Percentiles rank a stretch among this genome's conserved stretches.
phyloP scores from a whole-genome alignment of 2,329 filamentous ascomycete genomes.

The Cladobotryum protrusum region DNA sequence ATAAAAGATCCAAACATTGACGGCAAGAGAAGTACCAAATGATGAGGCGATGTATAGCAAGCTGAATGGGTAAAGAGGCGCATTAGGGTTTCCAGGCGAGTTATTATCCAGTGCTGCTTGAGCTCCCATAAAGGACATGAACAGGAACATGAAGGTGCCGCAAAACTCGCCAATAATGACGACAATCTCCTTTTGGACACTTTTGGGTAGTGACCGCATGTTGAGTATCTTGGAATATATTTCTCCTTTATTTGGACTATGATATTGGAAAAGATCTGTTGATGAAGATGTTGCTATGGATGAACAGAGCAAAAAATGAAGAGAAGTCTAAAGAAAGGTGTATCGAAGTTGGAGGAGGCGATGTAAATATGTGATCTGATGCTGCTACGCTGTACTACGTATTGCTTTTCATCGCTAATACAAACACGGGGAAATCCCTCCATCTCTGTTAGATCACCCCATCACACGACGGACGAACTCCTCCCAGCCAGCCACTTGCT shows the following conservation, averaged over 20 bases:
- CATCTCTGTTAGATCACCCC: no score
- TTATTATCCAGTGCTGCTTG: slow-evolving; percentile 32
- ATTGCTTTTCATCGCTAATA: no score
- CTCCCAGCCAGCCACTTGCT: no score
- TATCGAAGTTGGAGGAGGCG: no score
- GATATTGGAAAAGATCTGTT: background rate
- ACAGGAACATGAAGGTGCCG: slow-evolving; percentile 48
- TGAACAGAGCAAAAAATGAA: no score
- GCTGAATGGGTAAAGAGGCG: slow-evolving; percentile 26
- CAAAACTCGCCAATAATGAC: slow-evolving; percentile 41
- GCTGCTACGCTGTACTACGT: no score
- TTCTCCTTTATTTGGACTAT: no score
- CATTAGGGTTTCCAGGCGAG: slow-evolving; percentile 18
- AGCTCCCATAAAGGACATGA: slow-evolving; percentile 36
- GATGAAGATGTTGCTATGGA: background rate
- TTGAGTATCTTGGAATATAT: background rate
- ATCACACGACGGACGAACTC: no score
- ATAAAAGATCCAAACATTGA: slow-evolving; percentile 53
- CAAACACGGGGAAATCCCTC: no score
- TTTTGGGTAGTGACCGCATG: background rate
- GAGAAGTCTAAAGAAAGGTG: no score
- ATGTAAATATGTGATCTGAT: no score
- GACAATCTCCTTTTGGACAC: slow-evolving; percentile 6
- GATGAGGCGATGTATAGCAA: slow-evolving; percentile 45
- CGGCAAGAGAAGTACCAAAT: slow-evolving; percentile 45